Evolutionary conservation across 805 yeast species (phyloP).

Genomic region (Yarrowia sp.): DNA sequence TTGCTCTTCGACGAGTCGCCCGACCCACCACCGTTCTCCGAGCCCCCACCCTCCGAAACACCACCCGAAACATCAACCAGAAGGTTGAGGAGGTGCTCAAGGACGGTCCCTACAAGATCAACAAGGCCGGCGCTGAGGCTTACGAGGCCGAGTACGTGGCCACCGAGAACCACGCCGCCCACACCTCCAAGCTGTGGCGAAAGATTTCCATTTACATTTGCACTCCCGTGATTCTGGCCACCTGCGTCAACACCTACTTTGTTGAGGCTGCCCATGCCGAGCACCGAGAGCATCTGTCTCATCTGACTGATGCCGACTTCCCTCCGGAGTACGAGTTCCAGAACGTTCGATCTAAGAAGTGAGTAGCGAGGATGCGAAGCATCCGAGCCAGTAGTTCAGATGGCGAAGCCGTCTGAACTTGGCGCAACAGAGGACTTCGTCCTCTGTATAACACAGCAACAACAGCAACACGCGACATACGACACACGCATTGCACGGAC

Average conservation of each 20-base stretch:
- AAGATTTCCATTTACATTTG: slow-evolving; percentile 79
- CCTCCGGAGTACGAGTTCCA: slow-evolving; percentile 87
- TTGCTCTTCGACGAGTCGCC: slow-evolving; percentile 27
- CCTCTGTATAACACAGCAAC: background rate
- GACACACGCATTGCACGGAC: too few relatives aligned
- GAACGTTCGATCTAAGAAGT: slow-evolving; percentile 77
- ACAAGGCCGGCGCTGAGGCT: slow-evolving; percentile 67
- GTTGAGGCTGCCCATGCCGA: slow-evolving; percentile 85
- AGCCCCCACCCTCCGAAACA: slow-evolving; percentile 26
- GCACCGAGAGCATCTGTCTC: slow-evolving; percentile 59
- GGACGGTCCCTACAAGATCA: slow-evolving; percentile 34
- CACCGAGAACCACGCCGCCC: slow-evolving; percentile 73
- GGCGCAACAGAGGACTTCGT: too few relatives aligned
- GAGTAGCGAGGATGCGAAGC: background rate
- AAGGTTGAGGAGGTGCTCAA: slow-evolving; percentile 24
- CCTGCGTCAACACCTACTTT: slow-evolving; percentile 77
- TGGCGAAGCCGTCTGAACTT: background rate
- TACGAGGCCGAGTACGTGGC: slow-evolving; percentile 61
- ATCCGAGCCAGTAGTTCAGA: too few relatives aligned
- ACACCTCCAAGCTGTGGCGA: slow-evolving; percentile 78
- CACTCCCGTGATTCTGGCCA: slow-evolving; percentile 71
- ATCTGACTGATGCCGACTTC: slow-evolving; percentile 84
- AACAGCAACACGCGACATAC: too few relatives aligned
- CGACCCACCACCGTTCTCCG: slow-evolving; percentile 21
- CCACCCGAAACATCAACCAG: slow-evolving; percentile 24